These are phyloP conservation scores for Fraxinus paxiana DNA, from an alignment of 305 asterid species.

Conservation along the genomic window DNA sequence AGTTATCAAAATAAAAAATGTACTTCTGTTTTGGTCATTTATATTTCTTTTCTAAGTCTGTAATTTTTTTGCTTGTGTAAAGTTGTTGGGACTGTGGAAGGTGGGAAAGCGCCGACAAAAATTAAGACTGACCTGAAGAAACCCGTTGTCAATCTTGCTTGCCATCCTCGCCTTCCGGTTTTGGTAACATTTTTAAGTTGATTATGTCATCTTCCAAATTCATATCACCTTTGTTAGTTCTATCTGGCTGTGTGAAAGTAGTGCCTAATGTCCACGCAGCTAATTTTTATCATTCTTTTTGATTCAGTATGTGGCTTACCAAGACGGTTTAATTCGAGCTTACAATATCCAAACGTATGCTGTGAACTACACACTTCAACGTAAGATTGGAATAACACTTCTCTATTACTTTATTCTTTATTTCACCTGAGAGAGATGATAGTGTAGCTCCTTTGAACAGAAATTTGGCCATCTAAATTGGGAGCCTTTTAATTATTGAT, in stretches of 20 bases:
- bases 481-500: conserved; percentile 20
- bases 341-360: conserved; percentile 93
- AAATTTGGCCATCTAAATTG: conserved; percentile 19
- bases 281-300: conserved; percentile 31
- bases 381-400: conserved; percentile 48
- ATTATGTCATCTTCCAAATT: conserved; percentile 18
- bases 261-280: conserved; percentile 19
- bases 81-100: conserved; percentile 99
- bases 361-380: conserved; percentile 87
- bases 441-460: conserved; percentile 19
- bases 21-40: background rate
- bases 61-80: conserved; percentile 33
- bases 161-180: conserved; percentile 99
- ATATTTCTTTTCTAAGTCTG: conserved; percentile 23
- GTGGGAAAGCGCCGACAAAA: conserved; percentile 96
- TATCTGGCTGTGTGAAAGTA: conserved; percentile 11
- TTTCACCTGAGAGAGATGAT: conserved; percentile 16
- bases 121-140: conserved; percentile 99
- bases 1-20: background rate
- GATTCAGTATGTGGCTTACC: conserved; percentile 93
- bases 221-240: conserved; percentile 11
- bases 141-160: conserved; percentile 94
- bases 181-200: conserved; percentile 50
- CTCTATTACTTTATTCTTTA: conserved; percentile 19
- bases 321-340: conserved; percentile 94